These are phyloP conservation scores for Poa pratensis DNA, from an alignment of 176 grass and related monocot species.

Conservation along the genomic window DNA sequence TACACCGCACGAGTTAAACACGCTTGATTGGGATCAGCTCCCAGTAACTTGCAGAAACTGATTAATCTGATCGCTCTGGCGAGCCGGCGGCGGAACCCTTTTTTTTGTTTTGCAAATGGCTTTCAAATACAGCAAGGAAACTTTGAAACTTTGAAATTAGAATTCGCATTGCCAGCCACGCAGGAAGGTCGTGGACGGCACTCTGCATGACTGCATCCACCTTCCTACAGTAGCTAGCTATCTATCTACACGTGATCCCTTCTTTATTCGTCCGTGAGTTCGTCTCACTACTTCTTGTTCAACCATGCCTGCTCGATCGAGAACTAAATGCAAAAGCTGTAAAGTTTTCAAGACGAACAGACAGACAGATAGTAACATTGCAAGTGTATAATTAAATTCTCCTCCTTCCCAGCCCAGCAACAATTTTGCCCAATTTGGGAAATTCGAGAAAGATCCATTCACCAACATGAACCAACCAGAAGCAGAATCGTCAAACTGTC, in stretches of 20 bases:
- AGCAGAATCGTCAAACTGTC: background rate
- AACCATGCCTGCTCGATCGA: background rate
- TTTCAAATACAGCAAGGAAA: background rate
- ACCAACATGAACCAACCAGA: background rate
- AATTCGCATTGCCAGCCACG: background rate
- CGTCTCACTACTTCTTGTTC: slow-evolving; percentile 33
- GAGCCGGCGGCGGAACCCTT: background rate
- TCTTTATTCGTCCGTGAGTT: slow-evolving; percentile 15
- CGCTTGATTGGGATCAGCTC: too few species aligned
- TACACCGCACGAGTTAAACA: background rate
- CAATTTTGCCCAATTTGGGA: background rate
- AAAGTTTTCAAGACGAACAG: background rate
- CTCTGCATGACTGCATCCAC: background rate
- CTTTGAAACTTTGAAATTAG: background rate
- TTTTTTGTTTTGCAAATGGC: background rate
- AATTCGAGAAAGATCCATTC: background rate
- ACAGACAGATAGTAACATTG: background rate
- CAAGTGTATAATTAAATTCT: background rate
- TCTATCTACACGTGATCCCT: slow-evolving; percentile 38
- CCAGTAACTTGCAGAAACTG: background rate
- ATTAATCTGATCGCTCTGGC: background rate
- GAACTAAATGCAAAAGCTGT: background rate
- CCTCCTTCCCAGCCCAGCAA: background rate
- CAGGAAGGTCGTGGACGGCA: slow-evolving; percentile 39
- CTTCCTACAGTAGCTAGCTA: background rate